Base-by-base conservation (phyloP, 768 basidiomycete genomes). In the Cystofilobasidium capitatum region DNA sequence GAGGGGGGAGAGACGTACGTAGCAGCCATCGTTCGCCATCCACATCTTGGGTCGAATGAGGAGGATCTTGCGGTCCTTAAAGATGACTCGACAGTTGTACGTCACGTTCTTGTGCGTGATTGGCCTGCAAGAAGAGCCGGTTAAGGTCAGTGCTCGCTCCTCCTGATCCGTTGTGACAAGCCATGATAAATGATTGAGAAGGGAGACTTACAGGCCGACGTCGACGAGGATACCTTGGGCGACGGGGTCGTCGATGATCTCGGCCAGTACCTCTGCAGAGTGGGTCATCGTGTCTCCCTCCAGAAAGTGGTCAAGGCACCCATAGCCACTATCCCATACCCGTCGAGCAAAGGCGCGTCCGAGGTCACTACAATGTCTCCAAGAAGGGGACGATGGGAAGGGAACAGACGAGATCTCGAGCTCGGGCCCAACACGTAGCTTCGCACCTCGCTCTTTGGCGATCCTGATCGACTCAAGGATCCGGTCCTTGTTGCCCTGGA, bases 41-140 rank as follows among this genome's bases (percentile, higher is more conserved):
- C 96, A 99, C 93, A 99, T 93, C 80, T 98, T 99, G 0, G 96
- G 96, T 29, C 96, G 85, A 71, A 99, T 98, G 70, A 97, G 84
- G 0, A 97, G 78, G 69, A 99, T 92, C 78, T 89, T 83, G 64
- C 84, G 82, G 78, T 92, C 82, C 74, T 91, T 83, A 49, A 93
- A 84, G 75, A 98, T 86, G 40, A 98, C 81, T 24, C 96, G 87
- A 76, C 91, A 96, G 75, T 99, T 99, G 80, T 97, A 98, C 71
- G 88, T 93, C 57, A 92, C 91, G 75, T 96, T 98, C 82, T 97
- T 97, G 82, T 99, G 96, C 1, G 87, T 83, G 64, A 99, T 83
- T 1, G 96, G 94, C 94, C 94, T 99, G 69, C 7, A 24, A 17
- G 8, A 36, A 22, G 67, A n/a, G 33, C 49, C 20, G 49, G 37